Percentiles rank a stretch among this genome's conserved stretches.
These are phyloP conservation scores for Sugiyamaella qingdaonensis DNA, from an alignment of 805 yeast species.

Conservation along the genomic window DNA sequence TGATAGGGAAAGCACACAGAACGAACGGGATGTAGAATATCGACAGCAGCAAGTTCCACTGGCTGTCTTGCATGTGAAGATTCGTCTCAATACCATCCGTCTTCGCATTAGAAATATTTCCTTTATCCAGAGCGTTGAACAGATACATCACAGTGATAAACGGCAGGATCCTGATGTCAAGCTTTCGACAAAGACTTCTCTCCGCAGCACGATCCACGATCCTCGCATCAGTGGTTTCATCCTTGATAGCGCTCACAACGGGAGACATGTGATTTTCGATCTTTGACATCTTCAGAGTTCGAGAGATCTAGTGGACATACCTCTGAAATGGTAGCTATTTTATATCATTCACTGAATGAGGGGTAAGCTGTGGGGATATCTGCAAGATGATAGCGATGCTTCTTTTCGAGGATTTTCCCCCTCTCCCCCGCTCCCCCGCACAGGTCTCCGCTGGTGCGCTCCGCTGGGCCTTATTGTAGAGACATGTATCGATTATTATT, in stretches of 20 bases:
- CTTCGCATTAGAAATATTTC: conserved; percentile 48
- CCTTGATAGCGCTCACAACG: not conserved
- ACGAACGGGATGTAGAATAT: conserved; percentile 46
- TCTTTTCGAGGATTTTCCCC: not conserved
- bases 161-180: conserved; percentile 44
- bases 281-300: not conserved
- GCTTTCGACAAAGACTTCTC: conserved; percentile 33
- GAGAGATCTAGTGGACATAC: not conserved
- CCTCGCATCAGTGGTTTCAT: conserved; percentile 13
- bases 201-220: conserved; percentile 24
- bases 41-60: conserved; percentile 45
- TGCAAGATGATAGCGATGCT: not conserved
- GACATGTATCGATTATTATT: too few species aligned
- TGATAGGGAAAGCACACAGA: conserved; percentile 42
- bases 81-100: conserved; percentile 44
- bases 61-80: conserved; percentile 38
- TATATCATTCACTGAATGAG: not conserved
- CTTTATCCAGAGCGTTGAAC: conserved; percentile 47
- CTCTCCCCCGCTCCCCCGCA: conserved; percentile 1
- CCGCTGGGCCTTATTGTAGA: too few species aligned
- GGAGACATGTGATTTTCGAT: not conserved
- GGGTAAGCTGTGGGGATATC: not conserved
- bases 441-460: not conserved
- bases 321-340: not conserved
- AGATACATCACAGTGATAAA: conserved; percentile 44